These are phyloP conservation scores for Quercus dentata DNA, from an alignment of 306 rosid species.

Conservation along the genomic window DNA sequence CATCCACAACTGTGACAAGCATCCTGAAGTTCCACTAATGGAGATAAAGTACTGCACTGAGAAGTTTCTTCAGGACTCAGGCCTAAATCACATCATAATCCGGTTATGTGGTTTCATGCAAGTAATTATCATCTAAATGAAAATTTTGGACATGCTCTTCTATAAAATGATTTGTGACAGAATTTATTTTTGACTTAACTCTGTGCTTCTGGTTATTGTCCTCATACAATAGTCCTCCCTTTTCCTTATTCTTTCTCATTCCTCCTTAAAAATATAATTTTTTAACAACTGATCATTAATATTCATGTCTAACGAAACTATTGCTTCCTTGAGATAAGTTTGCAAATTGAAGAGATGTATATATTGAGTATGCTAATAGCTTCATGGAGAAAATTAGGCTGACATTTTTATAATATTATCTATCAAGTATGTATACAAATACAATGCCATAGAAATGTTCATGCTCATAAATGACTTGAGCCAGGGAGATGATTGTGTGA, in stretches of 20 bases:
- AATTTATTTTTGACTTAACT: neutral
- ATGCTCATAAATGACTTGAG: neutral
- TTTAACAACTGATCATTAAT: neutral
- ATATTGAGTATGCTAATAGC: neutral
- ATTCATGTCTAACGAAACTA: neutral
- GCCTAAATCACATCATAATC: slow-evolving; percentile 63
- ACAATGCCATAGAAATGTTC: neutral
- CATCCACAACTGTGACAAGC: slow-evolving; percentile 94
- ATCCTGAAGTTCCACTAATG: slow-evolving; percentile 98
- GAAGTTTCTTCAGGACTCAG: slow-evolving; percentile 75
- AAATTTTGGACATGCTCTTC: neutral
- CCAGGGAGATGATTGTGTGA: neutral
- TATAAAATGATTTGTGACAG: neutral
- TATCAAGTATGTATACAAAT: too few species aligned
- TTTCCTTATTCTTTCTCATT: neutral
- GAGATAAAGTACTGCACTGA: slow-evolving; percentile 93
- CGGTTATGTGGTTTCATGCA: slow-evolving; percentile 96
- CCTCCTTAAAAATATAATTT: neutral
- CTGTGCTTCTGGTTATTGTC: neutral
- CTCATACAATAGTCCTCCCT: neutral
- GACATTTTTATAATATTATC: too few species aligned
- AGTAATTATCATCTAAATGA: slow-evolving; percentile 33
- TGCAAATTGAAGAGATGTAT: neutral
- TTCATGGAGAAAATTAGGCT: too few species aligned
- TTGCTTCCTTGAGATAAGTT: neutral